phyloP scores from a whole-genome alignment of 1,284 basidiomycete species.

The Lentinula novae-zelandiae region DNA sequence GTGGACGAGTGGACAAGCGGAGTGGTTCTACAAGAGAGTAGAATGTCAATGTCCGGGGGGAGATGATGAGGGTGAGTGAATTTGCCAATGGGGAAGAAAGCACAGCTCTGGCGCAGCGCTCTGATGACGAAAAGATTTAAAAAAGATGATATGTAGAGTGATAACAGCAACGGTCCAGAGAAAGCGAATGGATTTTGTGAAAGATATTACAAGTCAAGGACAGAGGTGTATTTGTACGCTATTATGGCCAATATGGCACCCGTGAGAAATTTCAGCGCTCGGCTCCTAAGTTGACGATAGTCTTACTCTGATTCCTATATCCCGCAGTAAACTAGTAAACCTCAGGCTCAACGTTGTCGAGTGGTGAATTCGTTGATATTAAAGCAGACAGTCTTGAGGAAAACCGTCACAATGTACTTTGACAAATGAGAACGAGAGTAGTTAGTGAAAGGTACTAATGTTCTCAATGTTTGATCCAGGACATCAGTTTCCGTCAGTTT shows the following conservation, averaged over 20 bases:
- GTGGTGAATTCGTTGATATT: too few relatives aligned
- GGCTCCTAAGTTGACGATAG: too few relatives aligned
- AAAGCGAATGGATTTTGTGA: slow-evolving; percentile 12
- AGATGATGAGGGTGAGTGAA: not conserved
- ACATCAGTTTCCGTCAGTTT: not conserved
- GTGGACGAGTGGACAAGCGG: not conserved
- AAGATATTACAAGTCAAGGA: slow-evolving; percentile 4
- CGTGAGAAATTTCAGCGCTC: not conserved
- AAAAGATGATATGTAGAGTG: slow-evolving; percentile 10
- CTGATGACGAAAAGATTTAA: slow-evolving; percentile 5
- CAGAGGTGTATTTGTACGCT: not conserved
- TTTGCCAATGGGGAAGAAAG: not conserved
- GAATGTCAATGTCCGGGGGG: not conserved
- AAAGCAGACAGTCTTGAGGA: too few relatives aligned
- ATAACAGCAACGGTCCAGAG: slow-evolving; percentile 3
- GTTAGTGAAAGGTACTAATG: too few relatives aligned
- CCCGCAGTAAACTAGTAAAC: not conserved
- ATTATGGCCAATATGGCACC: not conserved
- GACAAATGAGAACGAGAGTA: not conserved
- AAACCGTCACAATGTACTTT: not conserved
- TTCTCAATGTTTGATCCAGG: too few relatives aligned
- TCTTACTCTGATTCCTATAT: not conserved
- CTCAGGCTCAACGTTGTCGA: too few relatives aligned
- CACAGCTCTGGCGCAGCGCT: not conserved
- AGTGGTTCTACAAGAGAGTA: not conserved